Conservation (phyloP, 1,139 yeast species). For the Trichomonascaceae sp. region DNA sequence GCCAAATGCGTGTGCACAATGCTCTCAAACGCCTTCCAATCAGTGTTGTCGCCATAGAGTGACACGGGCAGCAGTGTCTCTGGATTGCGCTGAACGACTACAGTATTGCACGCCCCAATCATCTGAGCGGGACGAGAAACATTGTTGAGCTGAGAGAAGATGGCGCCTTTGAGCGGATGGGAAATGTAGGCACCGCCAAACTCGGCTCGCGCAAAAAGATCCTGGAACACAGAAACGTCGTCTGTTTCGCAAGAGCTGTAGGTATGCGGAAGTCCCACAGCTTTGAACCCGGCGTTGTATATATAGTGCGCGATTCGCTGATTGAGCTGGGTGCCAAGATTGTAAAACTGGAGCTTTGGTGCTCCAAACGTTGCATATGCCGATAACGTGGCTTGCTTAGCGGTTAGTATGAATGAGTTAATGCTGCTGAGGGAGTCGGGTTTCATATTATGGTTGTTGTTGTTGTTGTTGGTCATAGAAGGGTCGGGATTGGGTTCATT, state of each 20-base stretch:
- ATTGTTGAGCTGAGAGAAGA: slow-evolving; percentile 6
- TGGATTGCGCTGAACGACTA: slow-evolving; percentile 37
- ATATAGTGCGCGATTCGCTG: slow-evolving; percentile 4
- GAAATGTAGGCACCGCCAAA: slow-evolving; percentile 11
- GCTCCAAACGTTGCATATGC: slow-evolving; percentile 9
- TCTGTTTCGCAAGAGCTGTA: slow-evolving; percentile 4
- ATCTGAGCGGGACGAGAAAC: slow-evolving; percentile 44
- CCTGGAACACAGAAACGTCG: slow-evolving; percentile 4
- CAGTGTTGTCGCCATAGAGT: slow-evolving; percentile 72
- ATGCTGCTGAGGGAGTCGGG: too few relatives aligned
- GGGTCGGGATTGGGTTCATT: neutral
- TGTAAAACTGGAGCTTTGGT: slow-evolving; percentile 10
- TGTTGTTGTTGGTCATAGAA: neutral
- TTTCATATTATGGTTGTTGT: too few relatives aligned
- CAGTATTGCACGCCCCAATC: slow-evolving; percentile 80
- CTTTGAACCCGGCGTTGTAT: slow-evolving; percentile 5
- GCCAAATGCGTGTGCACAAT: slow-evolving; percentile 6
- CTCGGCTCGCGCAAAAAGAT: slow-evolving; percentile 6
- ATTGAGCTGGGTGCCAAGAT: slow-evolving; percentile 9
- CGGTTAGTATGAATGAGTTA: slow-evolving; percentile 3
- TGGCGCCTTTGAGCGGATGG: slow-evolving; percentile 7
- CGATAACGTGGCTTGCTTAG: slow-evolving; percentile 9
- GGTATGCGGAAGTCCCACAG: slow-evolving; percentile 7
- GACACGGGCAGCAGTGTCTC: slow-evolving; percentile 23
- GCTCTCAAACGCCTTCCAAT: slow-evolving; percentile 66